These are phyloP conservation scores for Thymus mandschuricus DNA, from an alignment of 257 asterid species.

Conservation along the genomic window DNA sequence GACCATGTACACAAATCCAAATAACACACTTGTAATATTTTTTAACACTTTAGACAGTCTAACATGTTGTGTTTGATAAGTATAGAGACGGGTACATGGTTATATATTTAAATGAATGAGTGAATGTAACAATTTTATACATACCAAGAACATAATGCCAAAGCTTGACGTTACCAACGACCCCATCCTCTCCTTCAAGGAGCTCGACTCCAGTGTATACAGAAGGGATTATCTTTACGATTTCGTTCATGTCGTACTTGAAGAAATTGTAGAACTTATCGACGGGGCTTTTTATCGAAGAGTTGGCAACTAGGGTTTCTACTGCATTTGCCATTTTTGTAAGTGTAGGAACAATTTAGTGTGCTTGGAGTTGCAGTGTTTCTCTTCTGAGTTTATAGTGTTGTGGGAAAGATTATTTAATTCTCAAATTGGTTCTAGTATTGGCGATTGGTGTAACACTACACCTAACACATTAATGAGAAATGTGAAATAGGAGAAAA, in stretches of 20 bases:
- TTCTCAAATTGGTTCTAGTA: background rate
- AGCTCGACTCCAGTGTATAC: slow-evolving; percentile 27
- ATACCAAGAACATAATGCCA: slow-evolving; percentile 41
- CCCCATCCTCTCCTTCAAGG: slow-evolving; percentile 41
- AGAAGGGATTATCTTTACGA: slow-evolving; percentile 34
- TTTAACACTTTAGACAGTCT: too few relatives aligned
- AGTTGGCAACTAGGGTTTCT: slow-evolving; percentile 30
- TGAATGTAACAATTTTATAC: too few relatives aligned
- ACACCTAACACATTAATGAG: slow-evolving; percentile 6
- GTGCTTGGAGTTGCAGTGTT: background rate
- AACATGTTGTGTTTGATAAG: background rate
- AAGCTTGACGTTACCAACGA: slow-evolving; percentile 34
- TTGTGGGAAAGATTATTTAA: background rate
- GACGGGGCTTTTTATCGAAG: slow-evolving; percentile 26
- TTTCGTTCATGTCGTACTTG: slow-evolving; percentile 24
- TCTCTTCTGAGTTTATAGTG: slow-evolving; percentile 15
- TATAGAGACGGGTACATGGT: background rate
- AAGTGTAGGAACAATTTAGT: background rate
- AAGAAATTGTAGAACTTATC: slow-evolving; percentile 39
- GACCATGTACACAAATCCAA: too few relatives aligned
- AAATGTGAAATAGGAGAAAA: background rate
- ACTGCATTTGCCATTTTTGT: slow-evolving; percentile 20
- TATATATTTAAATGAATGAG: too few relatives aligned
- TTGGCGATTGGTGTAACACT: background rate
- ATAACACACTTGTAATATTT: too few relatives aligned